Conservation (phyloP, 306 rosid genomes). For the Quercus cerris region DNA sequence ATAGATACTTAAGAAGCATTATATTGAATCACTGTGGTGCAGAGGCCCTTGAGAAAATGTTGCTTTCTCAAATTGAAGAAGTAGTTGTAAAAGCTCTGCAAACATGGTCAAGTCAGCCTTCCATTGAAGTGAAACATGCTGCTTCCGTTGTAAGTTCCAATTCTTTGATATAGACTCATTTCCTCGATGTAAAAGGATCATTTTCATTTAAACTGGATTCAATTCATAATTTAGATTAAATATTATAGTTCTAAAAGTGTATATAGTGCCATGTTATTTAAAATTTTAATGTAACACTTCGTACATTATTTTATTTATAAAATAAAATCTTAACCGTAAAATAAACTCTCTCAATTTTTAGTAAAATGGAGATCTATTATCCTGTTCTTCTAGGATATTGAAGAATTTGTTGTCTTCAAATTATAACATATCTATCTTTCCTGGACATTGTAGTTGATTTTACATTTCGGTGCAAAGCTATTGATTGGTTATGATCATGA, state of each 20-base stretch:
- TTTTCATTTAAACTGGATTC: too few species aligned
- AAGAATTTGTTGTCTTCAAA: too few species aligned
- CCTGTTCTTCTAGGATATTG: background rate
- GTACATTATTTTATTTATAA: too few species aligned
- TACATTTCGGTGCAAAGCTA: conserved; percentile 23
- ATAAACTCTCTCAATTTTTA: too few species aligned
- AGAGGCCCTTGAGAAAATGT: conserved; percentile 24
- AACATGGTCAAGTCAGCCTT: conserved; percentile 30
- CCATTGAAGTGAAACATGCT: conserved; percentile 36
- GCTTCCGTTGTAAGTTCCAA: conserved; percentile 22
- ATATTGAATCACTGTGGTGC: conserved; percentile 34
- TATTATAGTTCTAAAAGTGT: too few species aligned
- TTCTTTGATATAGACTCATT: background rate
- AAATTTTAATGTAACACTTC: too few species aligned
- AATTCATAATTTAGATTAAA: too few species aligned
- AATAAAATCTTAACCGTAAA: too few species aligned
- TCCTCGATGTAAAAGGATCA: background rate
- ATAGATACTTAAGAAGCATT: conserved; percentile 33
- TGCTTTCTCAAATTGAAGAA: conserved; percentile 29
- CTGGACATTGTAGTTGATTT: conserved; percentile 21
- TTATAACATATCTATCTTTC: background rate
- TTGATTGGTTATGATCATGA: conserved; percentile 30
- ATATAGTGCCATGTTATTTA: too few species aligned
- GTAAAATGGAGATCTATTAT: too few species aligned
- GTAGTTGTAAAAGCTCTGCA: conserved; percentile 4